phyloP scores from a whole-genome alignment of 2,329 filamentous ascomycete genomes.

The Phaeomoniella chlamydospora region DNA sequence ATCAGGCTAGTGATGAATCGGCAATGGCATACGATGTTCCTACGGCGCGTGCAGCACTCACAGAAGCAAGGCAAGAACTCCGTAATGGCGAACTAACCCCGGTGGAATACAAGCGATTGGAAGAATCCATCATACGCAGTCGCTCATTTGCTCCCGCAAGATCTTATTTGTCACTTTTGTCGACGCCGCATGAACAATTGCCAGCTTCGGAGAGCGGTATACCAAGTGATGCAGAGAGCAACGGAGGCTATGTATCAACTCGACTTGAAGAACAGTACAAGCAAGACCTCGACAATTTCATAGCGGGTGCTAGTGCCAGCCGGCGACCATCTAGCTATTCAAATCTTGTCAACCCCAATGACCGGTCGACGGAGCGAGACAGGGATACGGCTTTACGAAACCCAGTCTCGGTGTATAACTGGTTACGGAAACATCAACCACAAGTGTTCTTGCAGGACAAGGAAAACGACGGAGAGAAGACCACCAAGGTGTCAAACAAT shows the following conservation, averaged over 20 bases:
- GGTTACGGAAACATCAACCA: conserved; percentile 74
- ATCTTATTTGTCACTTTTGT: conserved; percentile 11
- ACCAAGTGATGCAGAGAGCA: conserved; percentile 13
- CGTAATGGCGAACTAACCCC: conserved; percentile 19
- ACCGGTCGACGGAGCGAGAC: conserved; percentile 37
- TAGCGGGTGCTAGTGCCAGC: conserved; percentile 5
- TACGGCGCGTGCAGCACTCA: conserved; percentile 19
- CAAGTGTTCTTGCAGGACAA: conserved; percentile 74
- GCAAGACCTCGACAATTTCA: conserved; percentile 20
- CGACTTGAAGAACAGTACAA: conserved; percentile 28
- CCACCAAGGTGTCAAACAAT: conserved; percentile 19
- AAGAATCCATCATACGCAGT: conserved; percentile 21
- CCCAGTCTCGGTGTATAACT: conserved; percentile 87
- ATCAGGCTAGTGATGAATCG: conserved; percentile 11
- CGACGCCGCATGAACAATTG: background rate
- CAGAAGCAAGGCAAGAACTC: conserved; percentile 22
- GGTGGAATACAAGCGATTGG: conserved; percentile 21
- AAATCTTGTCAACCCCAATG: conserved; percentile 27
- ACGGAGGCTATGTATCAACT: conserved; percentile 27
- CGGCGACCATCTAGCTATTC: conserved; percentile 19
- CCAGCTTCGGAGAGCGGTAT: conserved; percentile 3
- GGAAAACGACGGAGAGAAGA: conserved; percentile 32
- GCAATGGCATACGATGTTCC: conserved; percentile 16
- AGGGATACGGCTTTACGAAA: conserved; percentile 52
- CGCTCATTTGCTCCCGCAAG: conserved; percentile 21